These are phyloP conservation scores for Alternaria sp. DNA, from an alignment of 2,329 filamentous ascomycete species.

Conservation along the genomic window DNA sequence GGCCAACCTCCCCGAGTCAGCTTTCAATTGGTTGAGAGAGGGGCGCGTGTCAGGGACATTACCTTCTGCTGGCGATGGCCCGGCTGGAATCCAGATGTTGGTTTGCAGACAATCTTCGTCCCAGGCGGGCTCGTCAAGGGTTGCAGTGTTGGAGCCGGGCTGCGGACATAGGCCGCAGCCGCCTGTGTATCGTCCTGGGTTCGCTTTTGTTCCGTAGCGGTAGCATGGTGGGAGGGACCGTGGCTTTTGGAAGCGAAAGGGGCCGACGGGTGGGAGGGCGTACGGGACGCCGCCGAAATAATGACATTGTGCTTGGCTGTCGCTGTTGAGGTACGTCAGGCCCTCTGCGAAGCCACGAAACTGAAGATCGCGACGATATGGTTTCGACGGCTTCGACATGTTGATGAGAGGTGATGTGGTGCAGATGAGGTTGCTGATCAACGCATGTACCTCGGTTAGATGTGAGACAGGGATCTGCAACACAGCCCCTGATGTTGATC, in stretches of 20 bases:
- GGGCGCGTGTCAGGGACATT: neutral
- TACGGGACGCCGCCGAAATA: slow-evolving; percentile 65
- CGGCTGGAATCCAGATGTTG: slow-evolving; percentile 62
- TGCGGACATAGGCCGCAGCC: slow-evolving; percentile 59
- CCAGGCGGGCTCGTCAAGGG: slow-evolving; percentile 40
- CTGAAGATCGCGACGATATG: slow-evolving; percentile 47
- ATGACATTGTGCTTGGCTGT: slow-evolving; percentile 50
- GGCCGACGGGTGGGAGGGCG: slow-evolving; percentile 57
- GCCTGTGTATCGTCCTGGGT: slow-evolving; percentile 55
- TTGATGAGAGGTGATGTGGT: neutral
- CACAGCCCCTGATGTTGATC: neutral
- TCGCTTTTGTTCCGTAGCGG: slow-evolving; percentile 57
- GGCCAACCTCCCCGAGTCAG: slow-evolving; percentile 57
- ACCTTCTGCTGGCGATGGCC: slow-evolving; percentile 50
- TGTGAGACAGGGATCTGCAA: neutral
- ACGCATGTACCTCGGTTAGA: slow-evolving; percentile 6
- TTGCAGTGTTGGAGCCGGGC: slow-evolving; percentile 31
- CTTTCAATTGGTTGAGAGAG: neutral
- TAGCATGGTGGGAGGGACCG: slow-evolving; percentile 56
- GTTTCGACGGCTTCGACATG: slow-evolving; percentile 28
- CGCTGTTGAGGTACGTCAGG: slow-evolving; percentile 49
- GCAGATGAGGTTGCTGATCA: neutral
- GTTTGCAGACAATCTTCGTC: slow-evolving; percentile 63
- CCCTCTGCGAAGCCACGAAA: slow-evolving; percentile 59
- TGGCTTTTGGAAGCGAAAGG: slow-evolving; percentile 58